These are phyloP conservation scores for Starmerella bombi DNA, from an alignment of 805 yeast genomes.

Conservation along the genomic window DNA sequence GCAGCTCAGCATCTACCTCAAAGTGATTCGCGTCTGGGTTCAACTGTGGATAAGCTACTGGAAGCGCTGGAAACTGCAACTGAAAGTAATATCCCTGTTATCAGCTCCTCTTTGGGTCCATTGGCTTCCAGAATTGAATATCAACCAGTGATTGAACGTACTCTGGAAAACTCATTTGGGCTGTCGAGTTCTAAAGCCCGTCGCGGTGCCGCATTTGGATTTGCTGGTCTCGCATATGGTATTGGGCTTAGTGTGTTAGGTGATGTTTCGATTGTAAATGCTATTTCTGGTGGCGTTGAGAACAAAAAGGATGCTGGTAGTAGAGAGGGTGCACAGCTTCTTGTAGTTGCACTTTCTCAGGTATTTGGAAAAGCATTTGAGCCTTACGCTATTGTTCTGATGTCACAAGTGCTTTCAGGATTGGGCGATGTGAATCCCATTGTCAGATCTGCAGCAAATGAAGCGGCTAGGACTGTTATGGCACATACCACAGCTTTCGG, in stretches of 20 bases:
- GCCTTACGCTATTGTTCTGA: constrained; percentile 80
- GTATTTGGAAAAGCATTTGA: constrained; percentile 69
- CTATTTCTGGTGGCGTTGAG: constrained; percentile 69
- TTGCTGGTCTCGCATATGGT: constrained; percentile 88
- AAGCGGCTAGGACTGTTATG: constrained; percentile 82
- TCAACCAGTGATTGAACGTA: constrained; percentile 40
- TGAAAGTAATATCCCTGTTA: constrained; percentile 46
- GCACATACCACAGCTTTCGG: constrained; percentile 83
- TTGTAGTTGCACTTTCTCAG: constrained; percentile 71
- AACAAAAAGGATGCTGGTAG: constrained; percentile 61
- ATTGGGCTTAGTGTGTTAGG: constrained; percentile 68
- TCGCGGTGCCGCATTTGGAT: constrained; percentile 92
- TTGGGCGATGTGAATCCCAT: constrained; percentile 76
- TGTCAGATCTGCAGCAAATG: constrained; percentile 79
- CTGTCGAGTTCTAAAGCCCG: constrained; percentile 38
- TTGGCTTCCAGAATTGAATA: constrained; percentile 35
- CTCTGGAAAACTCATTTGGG: constrained; percentile 48
- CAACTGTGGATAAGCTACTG: constrained; percentile 56
- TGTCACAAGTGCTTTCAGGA: constrained; percentile 66
- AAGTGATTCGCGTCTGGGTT: constrained; percentile 48
- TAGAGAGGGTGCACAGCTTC: constrained; percentile 80
- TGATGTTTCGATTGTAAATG: constrained; percentile 63
- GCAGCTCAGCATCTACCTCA: constrained; percentile 70
- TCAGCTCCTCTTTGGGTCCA: constrained; percentile 76
- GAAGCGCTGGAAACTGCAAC: constrained; percentile 74